Evolutionary conservation across 2,329 filamentous ascomycete genomes (phyloP), one percentile per base, ranked within the genome.

Genomic region (Talaromyces atroroseus): DNA sequence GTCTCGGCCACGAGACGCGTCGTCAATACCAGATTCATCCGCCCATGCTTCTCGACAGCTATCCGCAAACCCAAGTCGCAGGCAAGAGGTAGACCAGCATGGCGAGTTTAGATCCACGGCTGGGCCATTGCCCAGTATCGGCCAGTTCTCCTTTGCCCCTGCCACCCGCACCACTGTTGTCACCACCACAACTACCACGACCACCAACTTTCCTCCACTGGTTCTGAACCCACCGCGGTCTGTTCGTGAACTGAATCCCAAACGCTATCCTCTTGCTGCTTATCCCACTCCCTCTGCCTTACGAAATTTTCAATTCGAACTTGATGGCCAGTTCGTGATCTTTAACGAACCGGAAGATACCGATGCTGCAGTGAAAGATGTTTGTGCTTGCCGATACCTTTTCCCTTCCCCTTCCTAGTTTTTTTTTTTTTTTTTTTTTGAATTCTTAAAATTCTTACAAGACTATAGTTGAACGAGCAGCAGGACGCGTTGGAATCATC

Each of bases 141-240:
- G 79, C 46, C 82, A 83, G 65, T 79, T 86, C 58, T 82, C 81
- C 2, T 83, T 84, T 63, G 82, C 80, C 56, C 83, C 83, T 29
- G 80, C 83, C 16, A 86, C 83, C 12, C 81, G 83, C 65, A 85
- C 83, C 11, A 86, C 83, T 0, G 80, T 85, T 11, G 84, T 96
- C 60, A 96, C 92, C 1, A 96, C 92, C 0, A 96, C 92, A 0
- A 96, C 91, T 0, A 95, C 90, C 0, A 95, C 92, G 1, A 89
- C 86, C 71, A 80, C 90, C 73, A 73, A 78, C 16, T 95, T 94
- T 63, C 92, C 92, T 48, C 90, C 90, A n/a, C 78, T 96, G 57
- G 79, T 89, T 56, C 84, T 96, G 63, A 85, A 84, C 62, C 83
- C 89, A 58, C 87, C 90, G 23, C 83, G 83, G 53, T 82, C 85